phyloP scores from a whole-genome alignment of 2,329 filamentous ascomycete genomes.

The Aspergillus transmontanensis region DNA sequence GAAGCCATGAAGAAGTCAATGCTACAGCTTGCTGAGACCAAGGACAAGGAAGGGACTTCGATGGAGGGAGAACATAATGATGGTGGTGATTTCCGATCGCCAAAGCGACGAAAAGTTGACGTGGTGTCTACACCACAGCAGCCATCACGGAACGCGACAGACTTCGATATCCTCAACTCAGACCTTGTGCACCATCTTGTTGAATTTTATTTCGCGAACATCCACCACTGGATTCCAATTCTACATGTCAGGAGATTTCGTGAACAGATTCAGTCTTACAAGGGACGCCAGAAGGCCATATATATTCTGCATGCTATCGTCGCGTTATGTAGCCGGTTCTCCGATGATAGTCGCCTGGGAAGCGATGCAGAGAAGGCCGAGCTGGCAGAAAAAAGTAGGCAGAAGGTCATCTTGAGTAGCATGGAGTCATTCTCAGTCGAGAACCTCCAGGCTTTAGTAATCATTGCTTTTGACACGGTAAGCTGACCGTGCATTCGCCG shows the following conservation, averaged over 20 bases:
- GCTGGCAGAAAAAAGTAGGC: conserved; percentile 19
- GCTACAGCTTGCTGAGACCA: neutral
- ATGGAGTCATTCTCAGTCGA: conserved; percentile 39
- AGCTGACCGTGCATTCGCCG: neutral
- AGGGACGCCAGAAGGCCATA: conserved; percentile 19
- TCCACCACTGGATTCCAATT: conserved; percentile 40
- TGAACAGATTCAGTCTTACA: conserved; percentile 20
- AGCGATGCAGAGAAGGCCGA: conserved; percentile 13
- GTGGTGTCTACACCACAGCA: neutral
- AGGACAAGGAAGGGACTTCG: neutral
- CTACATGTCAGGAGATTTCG: conserved; percentile 35
- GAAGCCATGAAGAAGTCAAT: neutral
- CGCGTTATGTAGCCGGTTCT: conserved; percentile 27
- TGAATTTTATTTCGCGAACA: conserved; percentile 32
- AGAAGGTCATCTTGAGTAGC: conserved; percentile 32
- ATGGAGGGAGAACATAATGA: neutral
- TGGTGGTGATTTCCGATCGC: neutral
- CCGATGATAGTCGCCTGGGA: conserved; percentile 17
- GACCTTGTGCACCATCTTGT: conserved; percentile 31
- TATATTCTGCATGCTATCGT: conserved; percentile 29
- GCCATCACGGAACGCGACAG: neutral
- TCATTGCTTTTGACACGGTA: conserved; percentile 38
- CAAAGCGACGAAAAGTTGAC: neutral
- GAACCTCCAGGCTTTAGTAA: conserved; percentile 39
- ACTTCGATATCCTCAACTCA: neutral